Base-by-base conservation (phyloP, 345 rosid genomes). In the Linum trigynum region DNA sequence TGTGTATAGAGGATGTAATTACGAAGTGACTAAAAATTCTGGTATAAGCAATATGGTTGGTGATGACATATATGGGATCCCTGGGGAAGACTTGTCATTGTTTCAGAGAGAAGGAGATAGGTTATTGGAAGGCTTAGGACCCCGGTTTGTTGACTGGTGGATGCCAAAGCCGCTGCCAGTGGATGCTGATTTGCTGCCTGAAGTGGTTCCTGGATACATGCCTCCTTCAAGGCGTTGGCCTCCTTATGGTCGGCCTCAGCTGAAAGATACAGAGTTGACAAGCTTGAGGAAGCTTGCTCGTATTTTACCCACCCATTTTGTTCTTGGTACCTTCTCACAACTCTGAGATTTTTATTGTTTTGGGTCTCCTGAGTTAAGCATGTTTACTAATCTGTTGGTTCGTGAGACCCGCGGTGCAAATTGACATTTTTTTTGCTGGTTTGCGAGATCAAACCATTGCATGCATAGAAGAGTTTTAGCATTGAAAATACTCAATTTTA, bases 91-190 rank as follows among this genome's bases (percentile, higher is more conserved):
- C 32, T 76, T 71, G n/a, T 80, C 96, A 39, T 64, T 88, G 71
- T 88, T 77, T 75, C 88, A 79, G 82, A 86, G 92, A 74, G 97
- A 91, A 83, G 80, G 84, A 66, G 89, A 91, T 77, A 78, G 97
- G 76, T 79, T 90, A 68, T 67, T 90, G 81, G 81, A 90, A 72
- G 92, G 91, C 64, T 75, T 90, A 60, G 97, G 96, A 35, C 96
- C 96, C 73, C 84, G 96, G 40, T 90, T 77, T 75, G 71, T 79
- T 68, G 97, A 90, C 75, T 88, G 97, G 97, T 90, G 97, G 97
- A 88, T 84, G 96, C 73, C 74, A 63, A 88, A 85, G 81, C 97
- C 97, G 59, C 75, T 88, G 79, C 97, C 97, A 1, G 84, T 88
- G 64, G 97, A 90, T 72, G 97, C 82, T 59, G 96, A 90, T 74